Base-by-base conservation (phyloP, 164 flowering plant genomes). In the Stephania yunnanensis region DNA sequence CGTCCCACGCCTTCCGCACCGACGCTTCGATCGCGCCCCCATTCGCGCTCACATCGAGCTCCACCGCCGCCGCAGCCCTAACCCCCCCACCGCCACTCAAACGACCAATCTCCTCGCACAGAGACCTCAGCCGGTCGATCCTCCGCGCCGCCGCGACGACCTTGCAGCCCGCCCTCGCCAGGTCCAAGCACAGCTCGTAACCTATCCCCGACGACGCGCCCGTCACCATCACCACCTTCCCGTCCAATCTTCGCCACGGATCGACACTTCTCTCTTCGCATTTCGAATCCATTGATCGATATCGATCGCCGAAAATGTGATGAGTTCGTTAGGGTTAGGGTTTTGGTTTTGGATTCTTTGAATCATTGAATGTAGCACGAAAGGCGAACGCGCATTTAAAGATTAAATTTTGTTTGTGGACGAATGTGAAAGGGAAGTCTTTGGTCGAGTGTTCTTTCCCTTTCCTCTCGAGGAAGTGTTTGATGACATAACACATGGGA, bases 121-220 rank as follows among this genome's bases (percentile, higher is more conserved):
- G 92, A 17, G 89, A 83, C 30, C 82, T 44, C 71, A 93, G 82
- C 10, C 86, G 88, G 46, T 90, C 90, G 53, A 80, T 78, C 8
- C 98, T 84, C 45, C 96, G 89, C 63, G 96, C 98, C 1, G 96
- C 96, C 3, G 92, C 95, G 12, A 93, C 69, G 74, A 93, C 75
- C n/a, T 65, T 74, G 78, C 95, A 93, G 6, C 95, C 96, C 70
- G 91, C 87, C 78, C 76, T 79, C 68, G 93, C 91, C 1, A 93
- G 81, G 74, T 89, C 89, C 61, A 87, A 70, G 74, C 96, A 91
- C 76, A 89, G 80, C 0, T 90, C 92, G 0, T 85, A 83, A 48
- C 97, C 97, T 7, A 93, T 13, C 1, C 96, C 96, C 0, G 97
- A 85, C 0, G 97, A 91, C 0, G 96, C 96, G 0, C 94, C 95